phyloP scores from a whole-genome alignment of 2,329 filamentous ascomycete species.

The Ophiostoma fasciatum region DNA sequence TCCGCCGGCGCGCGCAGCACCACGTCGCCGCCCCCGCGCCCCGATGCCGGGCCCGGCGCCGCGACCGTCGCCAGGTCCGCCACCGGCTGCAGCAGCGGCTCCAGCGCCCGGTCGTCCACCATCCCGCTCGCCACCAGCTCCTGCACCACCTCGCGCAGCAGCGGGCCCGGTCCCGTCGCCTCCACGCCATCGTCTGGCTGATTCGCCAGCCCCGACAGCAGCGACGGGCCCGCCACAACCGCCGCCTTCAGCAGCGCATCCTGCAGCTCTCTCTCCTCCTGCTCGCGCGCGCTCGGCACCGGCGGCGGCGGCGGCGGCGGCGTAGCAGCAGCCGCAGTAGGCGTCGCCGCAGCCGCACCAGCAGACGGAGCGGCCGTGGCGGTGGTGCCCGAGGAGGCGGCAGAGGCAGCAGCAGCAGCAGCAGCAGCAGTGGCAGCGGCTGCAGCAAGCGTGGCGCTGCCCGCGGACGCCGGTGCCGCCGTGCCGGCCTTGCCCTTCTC shows the following conservation, averaged over 20 bases:
- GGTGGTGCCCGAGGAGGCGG: too few relatives aligned
- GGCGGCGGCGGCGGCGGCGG: too few relatives aligned
- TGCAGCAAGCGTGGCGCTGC: background rate
- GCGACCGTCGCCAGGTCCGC: background rate
- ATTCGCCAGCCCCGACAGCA: background rate
- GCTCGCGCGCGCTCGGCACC: background rate
- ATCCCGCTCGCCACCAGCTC: conserved; percentile 10
- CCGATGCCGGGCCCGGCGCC: background rate
- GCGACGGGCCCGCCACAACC: conserved; percentile 3
- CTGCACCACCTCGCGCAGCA: conserved; percentile 10
- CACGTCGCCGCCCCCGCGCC: conserved; percentile 5
- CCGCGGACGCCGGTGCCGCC: background rate
- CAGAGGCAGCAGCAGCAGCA: background rate
- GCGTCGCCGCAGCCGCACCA: too few relatives aligned
- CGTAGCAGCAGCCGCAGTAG: too few relatives aligned
- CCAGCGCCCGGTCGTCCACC: conserved; percentile 3
- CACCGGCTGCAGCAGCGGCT: conserved; percentile 4
- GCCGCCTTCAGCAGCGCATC: conserved; percentile 4
- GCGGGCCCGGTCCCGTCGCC: background rate
- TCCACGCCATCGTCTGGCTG: background rate
- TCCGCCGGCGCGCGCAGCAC: conserved; percentile 25
- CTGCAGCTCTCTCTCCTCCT: conserved; percentile 6
- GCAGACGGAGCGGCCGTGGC: too few relatives aligned
- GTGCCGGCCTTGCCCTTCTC: conserved; percentile 1
- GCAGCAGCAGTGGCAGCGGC: background rate